Evolutionary conservation across 1,284 basidiomycete species (phyloP).

Genomic region (Pulchroboletus neoregius): DNA sequence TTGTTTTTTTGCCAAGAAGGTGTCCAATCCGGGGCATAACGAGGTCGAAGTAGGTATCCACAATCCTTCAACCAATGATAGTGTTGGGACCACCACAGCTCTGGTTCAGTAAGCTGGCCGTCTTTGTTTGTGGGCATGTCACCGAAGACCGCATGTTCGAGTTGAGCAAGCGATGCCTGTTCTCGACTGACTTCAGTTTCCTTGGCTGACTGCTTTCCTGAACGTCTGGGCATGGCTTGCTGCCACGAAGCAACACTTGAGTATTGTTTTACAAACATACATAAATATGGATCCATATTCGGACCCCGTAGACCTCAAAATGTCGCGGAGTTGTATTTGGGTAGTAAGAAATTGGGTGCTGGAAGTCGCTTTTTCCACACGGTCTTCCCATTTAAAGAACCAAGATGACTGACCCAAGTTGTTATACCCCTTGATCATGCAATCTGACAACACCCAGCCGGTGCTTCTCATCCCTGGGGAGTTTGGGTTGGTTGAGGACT

Average conservation of each 20-base stretch:
- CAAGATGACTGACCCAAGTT: neutral
- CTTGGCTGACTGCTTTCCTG: slow-evolving; percentile 1
- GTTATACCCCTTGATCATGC: slow-evolving; percentile 10
- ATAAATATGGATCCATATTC: slow-evolving; percentile 11
- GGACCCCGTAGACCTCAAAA: slow-evolving; percentile 11
- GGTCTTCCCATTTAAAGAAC: neutral
- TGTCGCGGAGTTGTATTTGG: slow-evolving; percentile 6
- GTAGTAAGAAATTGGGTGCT: neutral
- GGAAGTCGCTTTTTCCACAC: slow-evolving; percentile 2
- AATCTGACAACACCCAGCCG: neutral
- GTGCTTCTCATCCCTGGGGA: slow-evolving; percentile 8
- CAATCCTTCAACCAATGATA: slow-evolving; percentile 31
- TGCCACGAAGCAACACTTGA: neutral
- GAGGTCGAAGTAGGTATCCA: slow-evolving; percentile 36
- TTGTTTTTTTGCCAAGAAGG: slow-evolving; percentile 34
- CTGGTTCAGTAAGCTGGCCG: slow-evolving; percentile 6
- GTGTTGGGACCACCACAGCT: slow-evolving; percentile 31
- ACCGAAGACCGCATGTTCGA: neutral
- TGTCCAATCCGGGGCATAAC: slow-evolving; percentile 36
- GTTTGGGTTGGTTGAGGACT: neutral
- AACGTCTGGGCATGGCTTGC: neutral
- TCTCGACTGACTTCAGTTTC: slow-evolving; percentile 1
- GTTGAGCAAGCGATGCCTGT: neutral
- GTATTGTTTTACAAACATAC: slow-evolving; percentile 1
- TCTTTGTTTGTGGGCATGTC: neutral